phyloP scores from a whole-genome alignment of 768 basidiomycete species.

The Rhodotorula toruloides region DNA sequence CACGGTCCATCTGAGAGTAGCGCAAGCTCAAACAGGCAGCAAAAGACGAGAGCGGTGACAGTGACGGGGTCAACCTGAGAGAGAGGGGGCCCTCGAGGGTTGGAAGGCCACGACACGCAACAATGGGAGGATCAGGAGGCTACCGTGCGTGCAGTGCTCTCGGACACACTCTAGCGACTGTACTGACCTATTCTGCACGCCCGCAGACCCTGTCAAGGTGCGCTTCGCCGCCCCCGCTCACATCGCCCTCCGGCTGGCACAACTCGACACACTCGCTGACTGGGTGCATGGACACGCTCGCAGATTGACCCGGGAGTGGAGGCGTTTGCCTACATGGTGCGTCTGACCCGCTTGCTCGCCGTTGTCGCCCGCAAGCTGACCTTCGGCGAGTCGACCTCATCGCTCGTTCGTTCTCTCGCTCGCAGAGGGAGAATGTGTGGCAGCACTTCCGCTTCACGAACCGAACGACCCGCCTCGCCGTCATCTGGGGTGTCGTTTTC shows the following conservation, averaged over 20 bases:
- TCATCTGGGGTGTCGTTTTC: slow-evolving; percentile 44
- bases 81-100: not conserved
- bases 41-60: not conserved
- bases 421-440: slow-evolving; percentile 48
- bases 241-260: not conserved
- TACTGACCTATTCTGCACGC: not conserved
- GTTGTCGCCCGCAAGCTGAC: not conserved
- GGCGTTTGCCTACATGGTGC: slow-evolving; percentile 47
- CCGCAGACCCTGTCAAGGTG: slow-evolving; percentile 37
- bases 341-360: not conserved
- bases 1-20: not conserved
- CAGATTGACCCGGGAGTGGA: slow-evolving; percentile 49
- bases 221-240: not conserved
- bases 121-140: slow-evolving; percentile 36
- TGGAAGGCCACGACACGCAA: not conserved
- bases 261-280: not conserved
- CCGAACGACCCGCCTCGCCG: slow-evolving; percentile 42
- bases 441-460: slow-evolving; percentile 47
- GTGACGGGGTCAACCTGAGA: not conserved
- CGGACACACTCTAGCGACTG: too few species aligned
- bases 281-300: not conserved
- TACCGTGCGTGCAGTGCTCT: slow-evolving; percentile 24
- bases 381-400: not conserved
- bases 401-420: not conserved
- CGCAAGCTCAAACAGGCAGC: fast-evolving